Percentiles rank a stretch among this genome's conserved stretches.
phyloP scores from a whole-genome alignment of 768 basidiomycete species.

The Trametes cubensis region DNA sequence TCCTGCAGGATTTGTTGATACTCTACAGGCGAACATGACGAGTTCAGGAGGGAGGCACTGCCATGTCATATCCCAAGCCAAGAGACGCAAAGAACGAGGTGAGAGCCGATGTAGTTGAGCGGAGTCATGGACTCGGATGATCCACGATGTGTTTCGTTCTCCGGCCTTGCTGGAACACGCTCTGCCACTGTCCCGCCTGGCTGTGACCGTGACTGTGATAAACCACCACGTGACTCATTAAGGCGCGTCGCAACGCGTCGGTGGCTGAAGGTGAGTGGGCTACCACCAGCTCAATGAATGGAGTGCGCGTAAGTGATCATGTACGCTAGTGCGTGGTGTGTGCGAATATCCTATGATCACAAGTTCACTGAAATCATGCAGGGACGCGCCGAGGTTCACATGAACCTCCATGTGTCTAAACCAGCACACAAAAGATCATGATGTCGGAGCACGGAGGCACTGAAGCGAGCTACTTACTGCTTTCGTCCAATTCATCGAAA shows the following conservation, averaged over 20 bases:
- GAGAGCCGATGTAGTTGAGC: background rate
- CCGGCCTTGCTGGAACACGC: background rate
- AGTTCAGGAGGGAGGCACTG: conserved; percentile 2
- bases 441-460: too few relatives aligned
- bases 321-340: too few relatives aligned
- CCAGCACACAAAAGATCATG: background rate
- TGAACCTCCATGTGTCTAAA: background rate
- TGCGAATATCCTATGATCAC: too few relatives aligned
- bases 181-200: background rate
- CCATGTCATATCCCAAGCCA: conserved; percentile 19
- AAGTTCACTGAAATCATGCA: background rate
- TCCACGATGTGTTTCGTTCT: conserved; percentile 6
- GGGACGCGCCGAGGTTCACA: background rate
- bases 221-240: background rate
- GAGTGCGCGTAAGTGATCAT: too few relatives aligned
- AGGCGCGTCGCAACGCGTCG: conserved; percentile 4
- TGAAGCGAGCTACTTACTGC: too few relatives aligned
- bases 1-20: background rate
- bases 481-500: too few relatives aligned
- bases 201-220: conserved; percentile 5
- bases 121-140: conserved; percentile 22
- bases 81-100: background rate
- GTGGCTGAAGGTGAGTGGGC: conserved; percentile 1
- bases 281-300: too few relatives aligned
- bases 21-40: conserved; percentile 7